phyloP scores from a whole-genome alignment of 2,329 filamentous ascomycete genomes.

The Pseudogymnoascus sp. region DNA sequence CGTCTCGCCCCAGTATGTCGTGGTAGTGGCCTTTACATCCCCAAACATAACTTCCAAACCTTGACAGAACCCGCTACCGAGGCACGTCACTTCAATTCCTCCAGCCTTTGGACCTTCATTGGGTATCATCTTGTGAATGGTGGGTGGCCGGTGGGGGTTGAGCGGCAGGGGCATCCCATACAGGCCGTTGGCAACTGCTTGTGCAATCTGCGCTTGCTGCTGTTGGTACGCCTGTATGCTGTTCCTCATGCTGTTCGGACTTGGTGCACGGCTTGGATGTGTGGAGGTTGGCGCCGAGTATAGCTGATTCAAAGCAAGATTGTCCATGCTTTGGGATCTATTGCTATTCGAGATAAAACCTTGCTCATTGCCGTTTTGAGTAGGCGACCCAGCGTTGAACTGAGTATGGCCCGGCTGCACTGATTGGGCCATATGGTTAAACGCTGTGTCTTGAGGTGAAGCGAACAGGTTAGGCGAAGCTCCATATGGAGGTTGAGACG shows the following conservation, averaged over 20 bases:
- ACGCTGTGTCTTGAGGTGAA: conserved; percentile 28
- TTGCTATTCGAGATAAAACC: conserved; percentile 45
- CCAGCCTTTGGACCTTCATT: conserved; percentile 73
- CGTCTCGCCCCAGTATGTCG: conserved; percentile 55
- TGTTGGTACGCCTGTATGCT: conserved; percentile 37
- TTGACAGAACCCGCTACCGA: conserved; percentile 73
- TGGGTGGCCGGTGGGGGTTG: conserved; percentile 46
- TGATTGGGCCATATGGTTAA: conserved; percentile 15
- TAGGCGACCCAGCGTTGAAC: conserved; percentile 54
- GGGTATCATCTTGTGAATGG: conserved; percentile 77
- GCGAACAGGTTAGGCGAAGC: conserved; percentile 45
- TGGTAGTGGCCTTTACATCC: conserved; percentile 52
- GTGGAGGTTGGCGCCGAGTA: conserved; percentile 65
- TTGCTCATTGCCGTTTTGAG: conserved; percentile 57
- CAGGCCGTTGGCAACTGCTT: conserved; percentile 40
- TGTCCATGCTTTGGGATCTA: conserved; percentile 57
- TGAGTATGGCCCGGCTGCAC: conserved; percentile 26
- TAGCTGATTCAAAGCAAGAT: conserved; percentile 52
- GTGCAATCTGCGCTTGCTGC: conserved; percentile 36
- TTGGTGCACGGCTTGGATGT: conserved; percentile 70
- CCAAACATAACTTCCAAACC: conserved; percentile 82
- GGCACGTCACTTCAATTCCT: conserved; percentile 77
- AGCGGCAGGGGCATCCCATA: conserved; percentile 43
- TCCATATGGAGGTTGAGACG: conserved; percentile 41
- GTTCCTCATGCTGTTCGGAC: conserved; percentile 50